Evolutionary conservation across 495 filamentous ascomycete species (phyloP), one percentile per base, ranked within the genome.

Genomic region (Talaromyces ruber): DNA sequence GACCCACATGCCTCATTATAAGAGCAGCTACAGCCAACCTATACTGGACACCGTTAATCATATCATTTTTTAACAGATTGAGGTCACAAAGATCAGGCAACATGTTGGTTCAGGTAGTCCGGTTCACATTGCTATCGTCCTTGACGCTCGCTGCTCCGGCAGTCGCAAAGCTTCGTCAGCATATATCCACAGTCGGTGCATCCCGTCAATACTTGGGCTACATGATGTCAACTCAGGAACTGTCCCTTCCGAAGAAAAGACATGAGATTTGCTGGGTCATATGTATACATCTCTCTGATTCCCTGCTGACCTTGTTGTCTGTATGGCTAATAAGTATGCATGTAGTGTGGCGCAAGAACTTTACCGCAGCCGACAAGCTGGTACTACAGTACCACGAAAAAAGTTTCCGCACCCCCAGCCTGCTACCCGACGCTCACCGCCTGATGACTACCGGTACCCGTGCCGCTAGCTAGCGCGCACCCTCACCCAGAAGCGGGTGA

Each of bases 181-280:
- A 25, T 53, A 21, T 53, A n/a, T 53, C 51, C 21, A 53, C 7
- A 16, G 51, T 21, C 8, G 22, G 51, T 21, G 51, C 51, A 12
- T 53, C 51, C n/a, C 51, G 51, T 26, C 51, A 53, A 53, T 53
- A 53, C n/a, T 3, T 53, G 4, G n/a, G 51, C 51, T 53, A 53
- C 26, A 53, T 53, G 4, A 53, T 12, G 14, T 53, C 51, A 53
- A 53, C 51, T 21, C 51, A 53, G 5, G 11, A 7, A 16, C 21
- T 7, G 8, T 53, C 51, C 26, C 51, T 53, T 4, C 51, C 51
- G 8, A 53, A 53, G 51, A 53, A 26, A 53, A 53, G 51, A 12
- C 51, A 53, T 18, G 51, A 53, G 16, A 53, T 53, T 26, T 53
- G 51, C 51, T 53, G 51, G 51, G 26, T 53, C 51, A 53, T 53